Conservation (phyloP, 2,329 filamentous ascomycete genomes). For the Bisporella sp. region DNA sequence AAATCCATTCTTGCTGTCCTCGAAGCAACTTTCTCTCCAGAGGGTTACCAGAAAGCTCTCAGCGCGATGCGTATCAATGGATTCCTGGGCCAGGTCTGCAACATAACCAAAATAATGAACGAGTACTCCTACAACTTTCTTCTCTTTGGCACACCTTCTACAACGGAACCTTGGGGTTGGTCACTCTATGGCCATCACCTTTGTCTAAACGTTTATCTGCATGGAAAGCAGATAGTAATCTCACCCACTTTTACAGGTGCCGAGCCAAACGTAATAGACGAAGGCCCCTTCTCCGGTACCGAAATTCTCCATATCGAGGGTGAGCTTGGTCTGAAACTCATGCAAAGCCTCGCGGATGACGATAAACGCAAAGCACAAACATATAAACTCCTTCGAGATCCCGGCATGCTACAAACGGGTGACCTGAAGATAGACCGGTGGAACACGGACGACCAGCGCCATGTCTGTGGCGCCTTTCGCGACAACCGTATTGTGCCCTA, state of each 20-base stretch:
- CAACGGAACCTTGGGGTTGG: slow-evolving; percentile 9
- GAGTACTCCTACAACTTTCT: slow-evolving; percentile 11
- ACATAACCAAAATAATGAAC: slow-evolving; percentile 8
- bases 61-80: slow-evolving; percentile 7
- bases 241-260: slow-evolving; percentile 72
- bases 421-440: slow-evolving; percentile 46
- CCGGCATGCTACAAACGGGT: slow-evolving; percentile 50
- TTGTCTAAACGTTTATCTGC: slow-evolving; percentile 63
- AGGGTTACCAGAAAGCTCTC: slow-evolving; percentile 10
- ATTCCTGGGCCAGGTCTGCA: slow-evolving; percentile 10
- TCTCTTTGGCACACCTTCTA: slow-evolving; percentile 10
- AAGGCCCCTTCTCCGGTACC: slow-evolving; percentile 5
- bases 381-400: slow-evolving; percentile 55
- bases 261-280: slow-evolving; percentile 52
- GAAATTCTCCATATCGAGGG: slow-evolving; percentile 6
- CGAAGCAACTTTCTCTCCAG: slow-evolving; percentile 9
- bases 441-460: slow-evolving; percentile 76
- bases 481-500: slow-evolving; percentile 73
- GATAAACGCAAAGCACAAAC: slow-evolving; percentile 38
- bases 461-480: slow-evolving; percentile 69
- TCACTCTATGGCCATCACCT: slow-evolving; percentile 66
- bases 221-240: slow-evolving; percentile 56
- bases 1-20: slow-evolving; percentile 6
- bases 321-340: slow-evolving; percentile 18
- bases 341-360: slow-evolving; percentile 21